A percentile compares a stretch with the other conserved stretches of the same genome.
Evolutionary conservation across 768 basidiomycete genomes (phyloP).

Genomic region (Agaricus sinodeliciosus): DNA sequence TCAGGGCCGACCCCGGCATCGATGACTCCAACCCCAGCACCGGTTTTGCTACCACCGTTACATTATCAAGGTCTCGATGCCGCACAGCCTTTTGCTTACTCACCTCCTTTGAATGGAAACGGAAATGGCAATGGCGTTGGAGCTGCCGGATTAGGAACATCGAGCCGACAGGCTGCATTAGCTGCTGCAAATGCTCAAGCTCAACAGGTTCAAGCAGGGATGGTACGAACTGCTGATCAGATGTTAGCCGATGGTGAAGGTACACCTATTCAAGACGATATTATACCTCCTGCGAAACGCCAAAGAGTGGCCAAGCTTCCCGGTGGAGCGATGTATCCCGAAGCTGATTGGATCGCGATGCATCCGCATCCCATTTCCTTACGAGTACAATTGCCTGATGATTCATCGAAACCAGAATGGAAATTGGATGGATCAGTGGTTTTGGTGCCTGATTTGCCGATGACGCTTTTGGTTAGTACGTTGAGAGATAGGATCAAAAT

Average conservation of each 20-base stretch:
- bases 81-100: slow-evolving; percentile 73
- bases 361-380: slow-evolving; percentile 93
- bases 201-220: slow-evolving; percentile 52
- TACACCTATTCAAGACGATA: slow-evolving; percentile 35
- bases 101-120: slow-evolving; percentile 38
- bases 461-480: slow-evolving; percentile 80
- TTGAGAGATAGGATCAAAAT: slow-evolving; percentile 84
- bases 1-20: slow-evolving; percentile 91
- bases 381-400: slow-evolving; percentile 74
- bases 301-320: slow-evolving; percentile 83
- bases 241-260: slow-evolving; percentile 44
- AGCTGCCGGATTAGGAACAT: slow-evolving; percentile 38
- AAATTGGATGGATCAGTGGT: slow-evolving; percentile 80
- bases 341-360: slow-evolving; percentile 85
- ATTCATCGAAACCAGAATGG: slow-evolving; percentile 86
- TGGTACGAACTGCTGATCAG: slow-evolving; percentile 75
- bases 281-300: slow-evolving; percentile 76
- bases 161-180: slow-evolving; percentile 59
- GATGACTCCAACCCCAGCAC: slow-evolving; percentile 47
- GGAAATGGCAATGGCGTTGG: not conserved
- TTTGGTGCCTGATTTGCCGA: slow-evolving; percentile 74
- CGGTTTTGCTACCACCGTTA: slow-evolving; percentile 79
- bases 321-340: slow-evolving; percentile 78
- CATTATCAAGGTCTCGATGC: slow-evolving; percentile 79
- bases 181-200: slow-evolving; percentile 44